phyloP scores from a whole-genome alignment of 2,329 filamentous ascomycete species.

The Incumbomyces delicatus region DNA sequence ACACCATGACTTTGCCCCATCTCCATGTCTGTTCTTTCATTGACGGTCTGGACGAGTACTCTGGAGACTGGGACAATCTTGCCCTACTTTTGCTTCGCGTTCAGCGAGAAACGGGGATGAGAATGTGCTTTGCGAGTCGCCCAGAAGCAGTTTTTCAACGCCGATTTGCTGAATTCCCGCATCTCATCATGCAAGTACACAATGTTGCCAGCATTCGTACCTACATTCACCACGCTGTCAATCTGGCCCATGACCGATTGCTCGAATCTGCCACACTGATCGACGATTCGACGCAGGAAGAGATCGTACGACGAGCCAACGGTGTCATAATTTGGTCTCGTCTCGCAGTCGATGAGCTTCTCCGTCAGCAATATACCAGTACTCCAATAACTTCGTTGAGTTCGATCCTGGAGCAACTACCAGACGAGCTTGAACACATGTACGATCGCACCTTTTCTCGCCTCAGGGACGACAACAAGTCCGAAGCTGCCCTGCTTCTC shows the following conservation, averaged over 20 bases:
- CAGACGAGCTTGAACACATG: neutral
- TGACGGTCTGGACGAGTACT: constrained; percentile 2
- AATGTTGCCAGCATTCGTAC: neutral
- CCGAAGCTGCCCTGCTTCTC: neutral
- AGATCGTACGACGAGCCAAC: neutral
- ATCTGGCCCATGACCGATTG: neutral
- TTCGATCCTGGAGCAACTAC: neutral
- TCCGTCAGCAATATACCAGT: neutral
- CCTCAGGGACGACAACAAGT: neutral
- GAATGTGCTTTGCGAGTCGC: neutral
- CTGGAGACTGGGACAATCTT: neutral
- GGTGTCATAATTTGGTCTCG: neutral
- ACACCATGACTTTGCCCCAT: neutral
- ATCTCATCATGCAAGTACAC: neutral
- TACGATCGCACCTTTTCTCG: neutral
- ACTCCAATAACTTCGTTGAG: neutral
- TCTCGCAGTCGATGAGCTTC: neutral
- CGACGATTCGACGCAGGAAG: neutral
- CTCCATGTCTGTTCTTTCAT: neutral
- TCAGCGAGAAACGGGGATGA: neutral
- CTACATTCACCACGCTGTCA: neutral
- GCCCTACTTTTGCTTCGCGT: neutral
- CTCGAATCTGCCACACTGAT: neutral
- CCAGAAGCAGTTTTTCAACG: neutral
- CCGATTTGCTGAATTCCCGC: neutral